phyloP scores from a whole-genome alignment of 2,329 filamentous ascomycete genomes.

The Trichoderma harzianum region DNA sequence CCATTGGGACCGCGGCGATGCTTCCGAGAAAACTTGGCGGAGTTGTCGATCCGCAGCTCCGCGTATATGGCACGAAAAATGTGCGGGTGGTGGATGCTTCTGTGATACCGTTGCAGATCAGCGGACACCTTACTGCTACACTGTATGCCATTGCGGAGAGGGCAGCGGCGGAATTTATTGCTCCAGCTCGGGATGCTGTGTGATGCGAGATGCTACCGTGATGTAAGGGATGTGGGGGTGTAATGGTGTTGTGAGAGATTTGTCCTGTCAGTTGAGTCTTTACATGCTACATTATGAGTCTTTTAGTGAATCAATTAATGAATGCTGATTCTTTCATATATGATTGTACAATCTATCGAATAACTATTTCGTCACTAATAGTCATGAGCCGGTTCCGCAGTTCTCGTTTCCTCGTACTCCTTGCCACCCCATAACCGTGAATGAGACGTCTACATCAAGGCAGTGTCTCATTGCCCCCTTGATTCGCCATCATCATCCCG shows the following conservation, averaged over 20 bases:
- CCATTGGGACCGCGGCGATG: slow-evolving; percentile 49
- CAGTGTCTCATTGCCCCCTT: background rate
- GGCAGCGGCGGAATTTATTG: slow-evolving; percentile 34
- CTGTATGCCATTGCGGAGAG: slow-evolving; percentile 39
- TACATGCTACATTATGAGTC: background rate
- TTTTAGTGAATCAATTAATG: background rate
- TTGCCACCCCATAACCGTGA: background rate
- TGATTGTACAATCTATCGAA: background rate
- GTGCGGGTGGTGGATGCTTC: slow-evolving; percentile 46
- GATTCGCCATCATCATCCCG: background rate
- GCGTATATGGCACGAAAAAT: slow-evolving; percentile 43
- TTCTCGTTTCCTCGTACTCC: background rate
- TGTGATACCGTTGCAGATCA: slow-evolving; percentile 43
- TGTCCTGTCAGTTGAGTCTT: background rate
- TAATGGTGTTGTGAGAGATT: background rate
- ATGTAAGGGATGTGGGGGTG: background rate
- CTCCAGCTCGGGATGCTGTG: background rate
- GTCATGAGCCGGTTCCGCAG: background rate
- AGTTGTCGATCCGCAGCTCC: slow-evolving; percentile 42
- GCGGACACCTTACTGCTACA: slow-evolving; percentile 32
- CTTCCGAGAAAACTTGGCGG: slow-evolving; percentile 42
- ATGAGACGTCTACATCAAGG: background rate
- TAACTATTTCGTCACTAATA: background rate
- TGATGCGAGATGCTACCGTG: background rate
- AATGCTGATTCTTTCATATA: background rate